Evolutionary conservation across 1,284 basidiomycete genomes (phyloP).

Genomic region (Ceratobasidium sp.): DNA sequence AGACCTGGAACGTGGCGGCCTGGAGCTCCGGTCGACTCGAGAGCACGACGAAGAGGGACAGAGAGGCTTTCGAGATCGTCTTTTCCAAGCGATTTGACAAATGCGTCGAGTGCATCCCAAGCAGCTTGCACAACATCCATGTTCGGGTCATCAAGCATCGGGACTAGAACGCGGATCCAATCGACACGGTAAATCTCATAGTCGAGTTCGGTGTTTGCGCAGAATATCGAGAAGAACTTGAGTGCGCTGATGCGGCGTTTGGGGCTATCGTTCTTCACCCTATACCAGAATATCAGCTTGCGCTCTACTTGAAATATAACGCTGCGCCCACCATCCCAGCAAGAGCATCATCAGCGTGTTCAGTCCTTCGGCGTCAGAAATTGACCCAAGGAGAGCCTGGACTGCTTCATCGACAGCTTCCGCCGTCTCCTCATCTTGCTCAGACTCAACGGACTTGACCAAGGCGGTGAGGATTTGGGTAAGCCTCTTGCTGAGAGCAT

Average conservation of each 20-base stretch:
- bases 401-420: conserved; percentile 83
- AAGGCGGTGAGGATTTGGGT: conserved; percentile 81
- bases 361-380: conserved; percentile 86
- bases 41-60: conserved; percentile 87
- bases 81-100: conserved; percentile 93
- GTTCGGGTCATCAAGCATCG: conserved; percentile 85
- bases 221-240: conserved; percentile 83
- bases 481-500: conserved; percentile 86
- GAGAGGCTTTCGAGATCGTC: conserved; percentile 92
- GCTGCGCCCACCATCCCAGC: conserved; percentile 80
- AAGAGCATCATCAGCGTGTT: conserved; percentile 90
- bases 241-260: conserved; percentile 82
- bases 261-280: conserved; percentile 82
- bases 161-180: conserved; percentile 94
- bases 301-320: background rate
- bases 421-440: conserved; percentile 76
- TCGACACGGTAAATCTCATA: conserved; percentile 88
- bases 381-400: conserved; percentile 78
- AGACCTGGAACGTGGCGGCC: conserved; percentile 89
- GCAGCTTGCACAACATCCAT: conserved; percentile 84
- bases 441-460: conserved; percentile 76
- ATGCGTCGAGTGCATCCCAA: conserved; percentile 85
- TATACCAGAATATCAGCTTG: conserved; percentile 55
- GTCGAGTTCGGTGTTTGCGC: conserved; percentile 83
- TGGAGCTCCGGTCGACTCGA: conserved; percentile 87